Evolutionary conservation across 176 grass and related monocot species (phyloP).

Genomic region (Aegilops bicornis): DNA sequence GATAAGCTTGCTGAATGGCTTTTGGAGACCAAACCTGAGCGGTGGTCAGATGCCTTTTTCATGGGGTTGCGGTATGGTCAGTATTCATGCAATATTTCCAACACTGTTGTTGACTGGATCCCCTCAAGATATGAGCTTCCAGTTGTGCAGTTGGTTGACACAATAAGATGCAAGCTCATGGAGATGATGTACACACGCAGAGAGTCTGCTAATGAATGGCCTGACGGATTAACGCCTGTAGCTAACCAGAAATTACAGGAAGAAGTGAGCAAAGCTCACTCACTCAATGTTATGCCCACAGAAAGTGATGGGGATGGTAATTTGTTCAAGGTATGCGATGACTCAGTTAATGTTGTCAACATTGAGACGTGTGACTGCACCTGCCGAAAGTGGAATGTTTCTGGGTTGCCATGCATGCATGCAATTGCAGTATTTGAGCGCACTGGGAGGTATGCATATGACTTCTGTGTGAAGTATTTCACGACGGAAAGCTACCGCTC

Average conservation of each 20-base stretch:
- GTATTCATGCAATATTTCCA: constrained; percentile 66
- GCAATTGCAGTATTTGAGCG: constrained; percentile 72
- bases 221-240: constrained; percentile 56
- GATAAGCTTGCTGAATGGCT: constrained; percentile 88
- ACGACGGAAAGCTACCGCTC: constrained; percentile 60
- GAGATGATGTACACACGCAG: constrained; percentile 89
- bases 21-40: constrained; percentile 77
- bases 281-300: constrained; percentile 57
- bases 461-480: constrained; percentile 85
- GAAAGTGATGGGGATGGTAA: constrained; percentile 45
- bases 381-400: constrained; percentile 73
- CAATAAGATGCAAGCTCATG: constrained; percentile 85
- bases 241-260: constrained; percentile 84
- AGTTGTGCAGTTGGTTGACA: constrained; percentile 85
- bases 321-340: constrained; percentile 81
- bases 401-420: constrained; percentile 87
- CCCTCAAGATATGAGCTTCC: constrained; percentile 73
- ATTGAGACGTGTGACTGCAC: constrained; percentile 66
- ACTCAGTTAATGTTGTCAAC: constrained; percentile 75
- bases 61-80: constrained; percentile 72
- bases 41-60: constrained; percentile 92
- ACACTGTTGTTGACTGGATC: constrained; percentile 69
- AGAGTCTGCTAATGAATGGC: constrained; percentile 70
- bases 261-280: constrained; percentile 62
- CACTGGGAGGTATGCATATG: constrained; percentile 53